These are phyloP conservation scores for Astragalus glycyphyllos DNA, from an alignment of 306 rosid genomes.

Conservation along the genomic window DNA sequence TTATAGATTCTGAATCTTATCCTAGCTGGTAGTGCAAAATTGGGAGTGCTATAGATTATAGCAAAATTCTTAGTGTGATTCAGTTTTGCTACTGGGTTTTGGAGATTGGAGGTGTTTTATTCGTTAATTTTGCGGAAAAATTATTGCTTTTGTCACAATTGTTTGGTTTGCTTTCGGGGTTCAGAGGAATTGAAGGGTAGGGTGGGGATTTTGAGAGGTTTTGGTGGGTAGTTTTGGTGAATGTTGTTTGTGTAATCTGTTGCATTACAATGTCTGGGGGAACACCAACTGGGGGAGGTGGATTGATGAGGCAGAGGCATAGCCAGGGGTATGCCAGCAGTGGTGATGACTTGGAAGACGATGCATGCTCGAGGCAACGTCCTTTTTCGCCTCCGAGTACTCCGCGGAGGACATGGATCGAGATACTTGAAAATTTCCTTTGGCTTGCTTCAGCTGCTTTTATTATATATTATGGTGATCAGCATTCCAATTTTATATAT, in stretches of 20 bases:
- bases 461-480: constrained; percentile 84
- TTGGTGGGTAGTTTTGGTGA: constrained; percentile 44
- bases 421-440: constrained; percentile 73
- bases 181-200: constrained; percentile 28
- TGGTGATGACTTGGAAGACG: constrained; percentile 97
- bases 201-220: constrained; percentile 39
- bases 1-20: constrained; percentile 37
- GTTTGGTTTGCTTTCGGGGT: constrained; percentile 39
- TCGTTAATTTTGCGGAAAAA: constrained; percentile 35
- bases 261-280: constrained; percentile 86
- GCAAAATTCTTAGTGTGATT: constrained; percentile 29
- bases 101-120: constrained; percentile 37
- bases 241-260: constrained; percentile 47
- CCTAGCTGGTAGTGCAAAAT: constrained; percentile 36
- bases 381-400: constrained; percentile 52
- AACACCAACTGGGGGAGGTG: constrained; percentile 81
- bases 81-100: constrained; percentile 41
- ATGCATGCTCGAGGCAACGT: constrained; percentile 81
- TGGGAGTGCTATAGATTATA: constrained; percentile 25
- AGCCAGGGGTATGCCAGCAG: constrained; percentile 94
- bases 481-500: constrained; percentile 75
- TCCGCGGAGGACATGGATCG: constrained; percentile 66
- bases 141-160: constrained; percentile 42
- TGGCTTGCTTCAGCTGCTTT: constrained; percentile 93
- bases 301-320: constrained; percentile 92